A percentile compares a stretch with the other conserved stretches of the same genome.
Evolutionary conservation across 805 yeast species (phyloP).

Genomic region (Cyberlindnera sargentensis): DNA sequence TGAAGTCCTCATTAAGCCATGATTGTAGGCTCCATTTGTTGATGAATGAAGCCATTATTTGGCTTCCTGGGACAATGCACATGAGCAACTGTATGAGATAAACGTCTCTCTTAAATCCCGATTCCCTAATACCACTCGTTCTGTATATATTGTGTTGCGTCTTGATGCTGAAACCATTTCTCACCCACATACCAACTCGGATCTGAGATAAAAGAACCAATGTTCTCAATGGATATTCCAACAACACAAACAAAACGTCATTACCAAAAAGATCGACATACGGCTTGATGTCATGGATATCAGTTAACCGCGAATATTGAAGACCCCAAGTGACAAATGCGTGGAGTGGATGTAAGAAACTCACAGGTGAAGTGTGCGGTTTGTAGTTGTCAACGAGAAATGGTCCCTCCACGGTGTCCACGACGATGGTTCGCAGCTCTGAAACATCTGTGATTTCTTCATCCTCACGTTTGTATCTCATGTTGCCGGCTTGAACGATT

Average conservation of each 20-base stretch:
- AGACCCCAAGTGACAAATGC: constrained; percentile 65
- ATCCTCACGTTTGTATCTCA: neutral
- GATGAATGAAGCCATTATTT: constrained; percentile 49
- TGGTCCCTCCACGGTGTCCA: constrained; percentile 20
- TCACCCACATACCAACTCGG: constrained; percentile 86
- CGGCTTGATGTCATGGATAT: constrained; percentile 3
- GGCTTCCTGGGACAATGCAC: constrained; percentile 48
- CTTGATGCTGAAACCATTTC: constrained; percentile 80
- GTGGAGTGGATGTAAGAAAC: constrained; percentile 78
- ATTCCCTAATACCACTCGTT: constrained; percentile 72
- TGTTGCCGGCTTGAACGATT: constrained; percentile 1
- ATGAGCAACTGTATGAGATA: constrained; percentile 59
- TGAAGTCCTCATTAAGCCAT: constrained; percentile 42
- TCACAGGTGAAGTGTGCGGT: constrained; percentile 43
- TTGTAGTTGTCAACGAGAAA: constrained; percentile 30
- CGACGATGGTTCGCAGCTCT: constrained; percentile 3
- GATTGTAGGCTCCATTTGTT: constrained; percentile 61
- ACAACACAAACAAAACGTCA: constrained; percentile 11
- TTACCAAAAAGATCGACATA: neutral
- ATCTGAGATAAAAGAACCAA: constrained; percentile 77
- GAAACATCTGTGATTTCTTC: constrained; percentile 8
- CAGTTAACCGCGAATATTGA: constrained; percentile 35
- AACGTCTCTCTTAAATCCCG: constrained; percentile 74
- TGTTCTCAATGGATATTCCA: constrained; percentile 74
- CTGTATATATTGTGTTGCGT: constrained; percentile 77